These are phyloP conservation scores for Aspergillus eucalypticola DNA, from an alignment of 2,329 filamentous ascomycete species.

Conservation along the genomic window DNA sequence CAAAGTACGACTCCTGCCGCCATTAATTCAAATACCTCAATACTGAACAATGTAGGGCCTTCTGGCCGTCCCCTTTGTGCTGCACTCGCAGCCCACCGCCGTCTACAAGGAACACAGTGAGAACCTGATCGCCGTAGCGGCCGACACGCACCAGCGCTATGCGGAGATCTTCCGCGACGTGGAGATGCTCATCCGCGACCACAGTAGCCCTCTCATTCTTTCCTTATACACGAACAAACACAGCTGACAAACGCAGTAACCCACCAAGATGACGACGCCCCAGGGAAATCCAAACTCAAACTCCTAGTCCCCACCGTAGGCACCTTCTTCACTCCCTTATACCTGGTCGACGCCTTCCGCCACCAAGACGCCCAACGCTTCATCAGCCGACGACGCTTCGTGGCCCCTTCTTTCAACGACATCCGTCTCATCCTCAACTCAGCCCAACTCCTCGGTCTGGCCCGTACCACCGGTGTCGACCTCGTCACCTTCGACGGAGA, in stretches of 20 bases:
- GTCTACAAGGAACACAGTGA: constrained; percentile 71
- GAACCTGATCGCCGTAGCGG: constrained; percentile 69
- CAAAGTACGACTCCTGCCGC: constrained; percentile 56
- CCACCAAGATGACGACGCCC: constrained; percentile 65
- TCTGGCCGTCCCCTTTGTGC: constrained; percentile 90
- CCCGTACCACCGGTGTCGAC: constrained; percentile 69
- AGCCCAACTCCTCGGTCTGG: constrained; percentile 89
- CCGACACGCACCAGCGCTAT: constrained; percentile 82
- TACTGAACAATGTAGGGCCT: constrained; percentile 55
- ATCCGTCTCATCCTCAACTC: constrained; percentile 91
- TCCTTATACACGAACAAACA: constrained; percentile 2
- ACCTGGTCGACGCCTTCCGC: constrained; percentile 84
- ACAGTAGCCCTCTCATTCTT: constrained; percentile 60
- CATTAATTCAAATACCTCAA: constrained; percentile 15
- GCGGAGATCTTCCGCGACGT: constrained; percentile 95
- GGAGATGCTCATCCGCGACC: constrained; percentile 86
- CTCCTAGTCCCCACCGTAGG: constrained; percentile 88
- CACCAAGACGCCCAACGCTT: constrained; percentile 83
- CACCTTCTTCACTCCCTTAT: constrained; percentile 87
- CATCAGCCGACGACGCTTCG: constrained; percentile 89
- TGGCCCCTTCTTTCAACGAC: constrained; percentile 96
- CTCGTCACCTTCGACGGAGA: constrained; percentile 97
- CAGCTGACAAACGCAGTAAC: constrained; percentile 54
- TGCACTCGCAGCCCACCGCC: constrained; percentile 91
- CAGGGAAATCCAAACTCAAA: constrained; percentile 82